Conservation (phyloP, 495 filamentous ascomycete species). For the Xylaria telfairii region DNA sequence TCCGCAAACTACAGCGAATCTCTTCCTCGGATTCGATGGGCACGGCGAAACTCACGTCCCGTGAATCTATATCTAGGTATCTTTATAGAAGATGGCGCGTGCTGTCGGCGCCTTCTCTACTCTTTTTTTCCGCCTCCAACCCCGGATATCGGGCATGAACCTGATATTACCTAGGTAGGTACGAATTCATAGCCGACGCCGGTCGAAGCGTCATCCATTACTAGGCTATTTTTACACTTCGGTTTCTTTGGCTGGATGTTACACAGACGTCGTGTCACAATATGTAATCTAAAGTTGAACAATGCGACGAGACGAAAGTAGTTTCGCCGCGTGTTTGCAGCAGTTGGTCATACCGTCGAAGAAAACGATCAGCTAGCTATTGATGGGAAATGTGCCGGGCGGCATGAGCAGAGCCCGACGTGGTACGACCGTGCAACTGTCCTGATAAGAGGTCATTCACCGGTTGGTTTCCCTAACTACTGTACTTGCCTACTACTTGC, state of each 20-base stretch:
- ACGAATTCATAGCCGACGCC: too few relatives aligned
- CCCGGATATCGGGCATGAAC: neutral
- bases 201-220: neutral
- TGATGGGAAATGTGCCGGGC: constrained; percentile 10
- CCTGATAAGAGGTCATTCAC: neutral
- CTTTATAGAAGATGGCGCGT: neutral
- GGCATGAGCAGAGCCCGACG: constrained; percentile 15
- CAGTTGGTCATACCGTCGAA: constrained; percentile 18
- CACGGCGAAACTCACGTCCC: neutral
- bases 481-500: too few relatives aligned
- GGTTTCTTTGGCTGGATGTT: constrained; percentile 15
- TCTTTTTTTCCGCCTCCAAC: neutral
- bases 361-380: constrained; percentile 1
- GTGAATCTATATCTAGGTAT: neutral
- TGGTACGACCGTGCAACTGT: constrained; percentile 23
- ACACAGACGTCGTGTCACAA: constrained; percentile 24
- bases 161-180: neutral
- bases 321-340: constrained; percentile 16
- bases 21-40: neutral
- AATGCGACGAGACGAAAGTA: constrained; percentile 19
- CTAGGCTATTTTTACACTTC: neutral
- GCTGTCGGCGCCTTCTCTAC: neutral
- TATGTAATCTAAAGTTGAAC: constrained; percentile 10
- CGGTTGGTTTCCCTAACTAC: neutral
- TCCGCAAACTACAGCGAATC: constrained; percentile 4